These are phyloP conservation scores for Venturia carpophila DNA, from an alignment of 2,329 filamentous ascomycete genomes.

Conservation along the genomic window DNA sequence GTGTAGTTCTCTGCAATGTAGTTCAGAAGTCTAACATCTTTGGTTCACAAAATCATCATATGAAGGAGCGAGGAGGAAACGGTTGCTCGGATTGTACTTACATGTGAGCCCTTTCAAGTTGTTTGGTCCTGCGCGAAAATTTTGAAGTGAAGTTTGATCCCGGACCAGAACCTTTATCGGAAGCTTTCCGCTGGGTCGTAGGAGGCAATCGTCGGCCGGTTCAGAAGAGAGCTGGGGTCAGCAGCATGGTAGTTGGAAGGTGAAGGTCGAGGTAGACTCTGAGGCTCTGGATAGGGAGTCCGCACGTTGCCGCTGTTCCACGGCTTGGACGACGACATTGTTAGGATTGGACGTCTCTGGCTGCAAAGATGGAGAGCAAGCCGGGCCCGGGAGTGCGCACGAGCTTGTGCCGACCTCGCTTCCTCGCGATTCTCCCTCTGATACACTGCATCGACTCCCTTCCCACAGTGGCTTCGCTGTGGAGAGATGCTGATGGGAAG, in stretches of 20 bases:
- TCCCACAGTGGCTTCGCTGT: not conserved
- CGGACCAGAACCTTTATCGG: not conserved
- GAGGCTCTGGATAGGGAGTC: not conserved
- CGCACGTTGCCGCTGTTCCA: not conserved
- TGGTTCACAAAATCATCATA: conserved; percentile 24
- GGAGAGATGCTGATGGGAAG: not conserved
- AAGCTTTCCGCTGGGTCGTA: not conserved
- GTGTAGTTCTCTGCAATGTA: conserved; percentile 21
- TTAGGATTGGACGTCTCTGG: not conserved
- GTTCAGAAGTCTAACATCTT: conserved; percentile 41
- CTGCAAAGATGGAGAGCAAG: not conserved
- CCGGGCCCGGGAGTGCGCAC: too few relatives aligned
- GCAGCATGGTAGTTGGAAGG: not conserved
- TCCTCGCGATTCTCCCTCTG: not conserved
- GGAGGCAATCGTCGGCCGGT: not conserved
- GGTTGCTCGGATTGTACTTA: not conserved
- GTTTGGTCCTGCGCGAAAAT: not conserved
- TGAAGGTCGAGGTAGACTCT: not conserved
- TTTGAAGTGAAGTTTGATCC: not conserved
- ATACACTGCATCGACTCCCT: not conserved
- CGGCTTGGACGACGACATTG: not conserved
- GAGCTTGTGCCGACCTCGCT: too few relatives aligned
- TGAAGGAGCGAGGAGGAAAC: not conserved
- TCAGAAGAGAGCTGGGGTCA: not conserved
- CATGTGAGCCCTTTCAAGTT: not conserved